These are phyloP conservation scores for Xylaria sp. DNA, from an alignment of 2,329 filamentous ascomycete species.

Conservation along the genomic window DNA sequence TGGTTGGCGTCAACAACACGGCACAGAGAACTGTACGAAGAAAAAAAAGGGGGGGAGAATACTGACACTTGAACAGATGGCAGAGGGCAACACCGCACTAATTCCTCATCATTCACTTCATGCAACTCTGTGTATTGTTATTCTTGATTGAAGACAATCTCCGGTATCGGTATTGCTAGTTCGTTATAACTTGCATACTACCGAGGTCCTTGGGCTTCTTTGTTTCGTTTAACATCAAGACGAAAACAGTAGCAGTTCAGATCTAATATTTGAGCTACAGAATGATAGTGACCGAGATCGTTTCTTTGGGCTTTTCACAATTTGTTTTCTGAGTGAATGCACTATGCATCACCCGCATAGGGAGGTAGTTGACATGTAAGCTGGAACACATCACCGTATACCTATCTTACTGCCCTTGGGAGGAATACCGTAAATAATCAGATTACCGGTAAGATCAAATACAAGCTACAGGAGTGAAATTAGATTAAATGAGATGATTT, in stretches of 20 bases:
- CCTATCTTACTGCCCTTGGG: neutral
- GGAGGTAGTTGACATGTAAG: conserved; percentile 9
- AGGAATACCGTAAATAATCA: neutral
- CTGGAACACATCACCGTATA: neutral
- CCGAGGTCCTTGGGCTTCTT: conserved; percentile 16
- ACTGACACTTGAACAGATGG: neutral
- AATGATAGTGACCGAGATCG: neutral
- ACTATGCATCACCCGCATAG: conserved; percentile 25
- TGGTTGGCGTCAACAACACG: neutral
- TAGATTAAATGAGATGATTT: neutral
- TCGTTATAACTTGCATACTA: neutral
- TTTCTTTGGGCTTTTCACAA: conserved; percentile 3
- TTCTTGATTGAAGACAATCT: neutral
- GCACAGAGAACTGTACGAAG: no score
- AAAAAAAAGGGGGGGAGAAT: neutral
- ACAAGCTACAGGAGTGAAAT: neutral
- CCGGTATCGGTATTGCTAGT: conserved; percentile 26
- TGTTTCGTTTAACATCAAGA: conserved; percentile 1
- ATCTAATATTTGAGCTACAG: neutral
- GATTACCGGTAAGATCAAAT: no score
- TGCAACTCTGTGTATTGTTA: neutral
- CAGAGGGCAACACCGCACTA: neutral
- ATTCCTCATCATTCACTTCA: neutral
- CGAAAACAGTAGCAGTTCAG: conserved; percentile 2
- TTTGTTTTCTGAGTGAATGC: conserved; percentile 23